A percentile compares a stretch with the other conserved stretches of the same genome.
phyloP scores from a whole-genome alignment of 257 asterid genomes.

The Scutellaria baicalensis region DNA sequence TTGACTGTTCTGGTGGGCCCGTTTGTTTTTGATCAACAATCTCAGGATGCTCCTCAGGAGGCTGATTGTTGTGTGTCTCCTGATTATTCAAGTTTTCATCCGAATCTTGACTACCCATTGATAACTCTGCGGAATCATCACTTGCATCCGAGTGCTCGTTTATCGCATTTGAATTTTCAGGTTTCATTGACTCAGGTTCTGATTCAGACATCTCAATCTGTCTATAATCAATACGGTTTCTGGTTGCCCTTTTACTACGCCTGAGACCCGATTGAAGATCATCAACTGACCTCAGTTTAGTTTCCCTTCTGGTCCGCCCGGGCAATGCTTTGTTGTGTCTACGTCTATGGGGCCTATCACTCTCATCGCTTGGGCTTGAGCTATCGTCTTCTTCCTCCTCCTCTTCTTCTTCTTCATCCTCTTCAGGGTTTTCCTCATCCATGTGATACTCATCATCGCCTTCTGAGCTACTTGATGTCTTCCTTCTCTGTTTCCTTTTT shows the following conservation, averaged over 20 bases:
- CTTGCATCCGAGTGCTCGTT: slow-evolving; percentile 36
- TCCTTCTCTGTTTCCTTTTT: slow-evolving; percentile 53
- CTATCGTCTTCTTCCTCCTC: slow-evolving; percentile 66
- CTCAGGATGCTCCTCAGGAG: slow-evolving; percentile 31
- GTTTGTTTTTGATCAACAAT: slow-evolving; percentile 25
- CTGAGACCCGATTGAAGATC: slow-evolving; percentile 67
- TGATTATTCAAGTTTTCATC: slow-evolving; percentile 30
- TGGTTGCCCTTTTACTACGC: slow-evolving; percentile 83
- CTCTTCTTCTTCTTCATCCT: slow-evolving; percentile 85
- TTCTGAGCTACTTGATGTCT: slow-evolving; percentile 82
- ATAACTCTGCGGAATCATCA: slow-evolving; percentile 36
- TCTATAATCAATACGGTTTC: slow-evolving; percentile 64
- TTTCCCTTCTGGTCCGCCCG: slow-evolving; percentile 66
- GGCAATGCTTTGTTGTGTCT: slow-evolving; percentile 26
- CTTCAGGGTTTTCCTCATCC: slow-evolving; percentile 74
- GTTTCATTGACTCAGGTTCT: slow-evolving; percentile 49
- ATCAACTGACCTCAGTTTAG: slow-evolving; percentile 58
- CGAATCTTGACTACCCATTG: slow-evolving; percentile 47
- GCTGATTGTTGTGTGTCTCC: slow-evolving; percentile 30
- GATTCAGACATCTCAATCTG: slow-evolving; percentile 80
- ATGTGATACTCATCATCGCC: slow-evolving; percentile 79
- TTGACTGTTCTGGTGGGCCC: slow-evolving; percentile 24
- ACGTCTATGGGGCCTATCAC: slow-evolving; percentile 38
- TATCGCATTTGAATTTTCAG: slow-evolving; percentile 38
- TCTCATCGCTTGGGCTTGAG: slow-evolving; percentile 59